phyloP scores from a whole-genome alignment of 179 eudicot species.

The Heliamphora pulchella region DNA sequence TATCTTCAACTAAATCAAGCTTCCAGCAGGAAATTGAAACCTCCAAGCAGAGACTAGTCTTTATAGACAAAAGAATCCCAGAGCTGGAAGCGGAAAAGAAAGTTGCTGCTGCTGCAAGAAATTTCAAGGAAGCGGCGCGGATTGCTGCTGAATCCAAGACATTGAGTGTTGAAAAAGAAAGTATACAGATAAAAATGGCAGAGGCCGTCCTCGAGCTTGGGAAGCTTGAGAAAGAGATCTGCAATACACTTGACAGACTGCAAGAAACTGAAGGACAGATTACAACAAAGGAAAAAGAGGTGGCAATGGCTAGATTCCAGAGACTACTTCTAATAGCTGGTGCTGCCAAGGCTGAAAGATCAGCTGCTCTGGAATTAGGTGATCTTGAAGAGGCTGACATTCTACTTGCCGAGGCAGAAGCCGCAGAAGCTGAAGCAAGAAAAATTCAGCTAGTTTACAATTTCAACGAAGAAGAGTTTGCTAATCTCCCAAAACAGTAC shows the following conservation, averaged over 20 bases:
- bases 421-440: slow-evolving; percentile 54
- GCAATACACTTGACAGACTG: slow-evolving; percentile 33
- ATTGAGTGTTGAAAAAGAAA: slow-evolving; percentile 51
- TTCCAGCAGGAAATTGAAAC: slow-evolving; percentile 54
- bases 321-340: slow-evolving; percentile 45
- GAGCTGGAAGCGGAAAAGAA: slow-evolving; percentile 81
- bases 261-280: slow-evolving; percentile 47
- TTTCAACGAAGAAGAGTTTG: slow-evolving; percentile 35
- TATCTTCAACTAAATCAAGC: slow-evolving; percentile 56
- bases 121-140: slow-evolving; percentile 77
- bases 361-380: slow-evolving; percentile 60
- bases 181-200: slow-evolving; percentile 36
- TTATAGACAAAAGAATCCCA: slow-evolving; percentile 63
- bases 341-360: slow-evolving; percentile 46
- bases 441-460: slow-evolving; percentile 38
- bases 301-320: slow-evolving; percentile 55
- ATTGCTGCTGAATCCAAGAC: slow-evolving; percentile 65
- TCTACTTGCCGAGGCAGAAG: slow-evolving; percentile 61
- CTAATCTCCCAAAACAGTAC: slow-evolving; percentile 29
- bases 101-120: slow-evolving; percentile 71
- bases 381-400: slow-evolving; percentile 60
- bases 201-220: slow-evolving; percentile 27
- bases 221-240: slow-evolving; percentile 47
- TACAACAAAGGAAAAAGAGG: slow-evolving; percentile 47
- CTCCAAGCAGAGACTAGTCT: slow-evolving; percentile 49